These are phyloP conservation scores for Trametes gibbosa DNA, from an alignment of 768 basidiomycete genomes.

Conservation along the genomic window DNA sequence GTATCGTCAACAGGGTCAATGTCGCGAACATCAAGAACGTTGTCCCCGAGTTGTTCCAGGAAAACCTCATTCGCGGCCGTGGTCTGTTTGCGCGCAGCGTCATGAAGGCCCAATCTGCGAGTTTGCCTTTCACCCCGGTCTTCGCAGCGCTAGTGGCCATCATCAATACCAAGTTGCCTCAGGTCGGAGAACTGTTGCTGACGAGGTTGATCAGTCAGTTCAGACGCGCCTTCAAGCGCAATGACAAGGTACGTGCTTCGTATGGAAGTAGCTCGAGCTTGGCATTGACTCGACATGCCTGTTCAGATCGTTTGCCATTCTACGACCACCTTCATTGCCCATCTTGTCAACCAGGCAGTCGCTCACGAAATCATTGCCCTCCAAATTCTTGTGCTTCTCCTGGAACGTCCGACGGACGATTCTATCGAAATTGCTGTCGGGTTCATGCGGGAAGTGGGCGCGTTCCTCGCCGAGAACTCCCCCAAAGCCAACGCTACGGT, in stretches of 20 bases:
- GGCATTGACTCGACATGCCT: slow-evolving; percentile 9
- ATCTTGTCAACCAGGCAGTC: slow-evolving; percentile 90
- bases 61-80: slow-evolving; percentile 91
- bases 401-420: slow-evolving; percentile 95
- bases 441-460: slow-evolving; percentile 96
- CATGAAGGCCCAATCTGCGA: slow-evolving; percentile 97
- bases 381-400: slow-evolving; percentile 91
- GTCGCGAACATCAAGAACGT: slow-evolving; percentile 93
- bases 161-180: slow-evolving; percentile 95
- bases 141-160: slow-evolving; percentile 93
- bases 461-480: slow-evolving; percentile 89
- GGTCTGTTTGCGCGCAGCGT: slow-evolving; percentile 92
- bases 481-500: slow-evolving; percentile 94
- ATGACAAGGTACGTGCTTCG: slow-evolving; percentile 77
- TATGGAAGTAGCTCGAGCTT: not conserved
- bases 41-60: slow-evolving; percentile 85
- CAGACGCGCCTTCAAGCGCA: slow-evolving; percentile 89
- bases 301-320: slow-evolving; percentile 87
- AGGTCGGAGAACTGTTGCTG: slow-evolving; percentile 90
- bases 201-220: slow-evolving; percentile 93
- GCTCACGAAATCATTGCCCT: slow-evolving; percentile 94
- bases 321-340: slow-evolving; percentile 54
- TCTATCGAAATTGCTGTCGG: slow-evolving; percentile 98
- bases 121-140: slow-evolving; percentile 96
- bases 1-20: slow-evolving; percentile 99